Evolutionary conservation across 495 filamentous ascomycete genomes (phyloP), one percentile per base, ranked within the genome.

Genomic region (Achaetomiella virescens): DNA sequence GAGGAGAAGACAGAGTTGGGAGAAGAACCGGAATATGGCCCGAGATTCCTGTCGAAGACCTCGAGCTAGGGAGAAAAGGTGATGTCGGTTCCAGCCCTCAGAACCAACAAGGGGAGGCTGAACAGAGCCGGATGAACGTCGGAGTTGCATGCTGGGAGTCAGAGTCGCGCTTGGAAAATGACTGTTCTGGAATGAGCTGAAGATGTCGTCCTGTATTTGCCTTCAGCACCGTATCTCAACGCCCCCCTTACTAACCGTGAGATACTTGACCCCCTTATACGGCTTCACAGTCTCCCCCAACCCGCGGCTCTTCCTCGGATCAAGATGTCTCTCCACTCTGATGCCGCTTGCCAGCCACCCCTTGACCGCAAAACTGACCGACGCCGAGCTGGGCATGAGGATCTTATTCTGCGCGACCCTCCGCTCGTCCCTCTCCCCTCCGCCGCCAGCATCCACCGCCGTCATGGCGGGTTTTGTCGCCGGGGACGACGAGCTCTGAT

Each of bases 241-340:
- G 3, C 95, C 95, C 41, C 81, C 83, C 59, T 81, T 84, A 71
- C 90, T 96, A 27, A 93, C 83, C 60, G 90, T 95, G 54, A 97
- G 68, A 71, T 99, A 99, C 72, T 97, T 99, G 44, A 97, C 93
- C 12, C 93, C 95, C 75, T 97, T 99, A 70, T 95, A 99, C 38
- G 95, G 93, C 70, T 89, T 91, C 41, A 97, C 82, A 11, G 86
- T 83, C 61, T 95, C 89, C 0, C 90, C 91, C 11, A 99, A 58
- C 3, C 93, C 93, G 27, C 85, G 79, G 71, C 89, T 95, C 74
- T 84, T 90, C 61, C 88, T 84, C n/a, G 80, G 75, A 64, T 97
- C 91, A 44, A 99, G 78, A 33, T 82, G 78, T 50, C 88, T 90
- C 49, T 97, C 93, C 2, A 99, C 90, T 66, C 83, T 91, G 55